Conservation (phyloP, 192 early-diverging fungal genomes). For the Phlyctochytrium planicorne region DNA sequence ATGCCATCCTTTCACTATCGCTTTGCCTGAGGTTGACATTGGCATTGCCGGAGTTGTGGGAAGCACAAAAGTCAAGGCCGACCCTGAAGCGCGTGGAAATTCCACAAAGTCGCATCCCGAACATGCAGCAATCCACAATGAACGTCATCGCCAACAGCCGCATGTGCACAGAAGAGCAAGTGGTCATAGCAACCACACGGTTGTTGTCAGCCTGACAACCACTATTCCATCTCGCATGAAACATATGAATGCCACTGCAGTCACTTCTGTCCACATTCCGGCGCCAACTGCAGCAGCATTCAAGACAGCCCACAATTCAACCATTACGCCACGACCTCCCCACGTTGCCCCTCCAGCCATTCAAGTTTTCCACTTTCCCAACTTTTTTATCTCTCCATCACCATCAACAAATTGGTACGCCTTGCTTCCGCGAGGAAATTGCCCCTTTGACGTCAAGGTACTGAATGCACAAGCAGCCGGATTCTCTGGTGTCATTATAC, state of each 20-base stretch:
- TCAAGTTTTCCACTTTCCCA: no score
- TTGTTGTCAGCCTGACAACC: no score
- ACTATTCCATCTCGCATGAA: no score
- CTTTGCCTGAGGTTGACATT: constrained; percentile 15
- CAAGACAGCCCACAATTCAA: not conserved
- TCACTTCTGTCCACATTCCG: no score
- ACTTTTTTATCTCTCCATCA: no score
- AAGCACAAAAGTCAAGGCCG: not conserved
- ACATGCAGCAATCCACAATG: not conserved
- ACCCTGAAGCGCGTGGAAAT: not conserved
- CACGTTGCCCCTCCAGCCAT: not conserved
- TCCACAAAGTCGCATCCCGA: not conserved
- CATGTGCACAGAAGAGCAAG: no score
- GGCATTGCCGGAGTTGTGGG: constrained; percentile 2
- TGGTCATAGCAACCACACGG: no score
- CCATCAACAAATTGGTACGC: constrained; percentile 22
- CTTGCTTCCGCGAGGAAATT: constrained; percentile 37
- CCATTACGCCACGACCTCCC: not conserved
- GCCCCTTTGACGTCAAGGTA: constrained; percentile 47
- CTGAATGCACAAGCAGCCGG: constrained; percentile 42
- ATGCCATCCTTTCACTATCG: constrained; percentile 28
- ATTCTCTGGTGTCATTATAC: constrained; percentile 35
- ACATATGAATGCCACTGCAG: no score
- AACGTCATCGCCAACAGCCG: no score
- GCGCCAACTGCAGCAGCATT: not conserved